These are phyloP conservation scores for Magnusiomyces suaveolens DNA, from an alignment of 1,139 yeast genomes.

Conservation along the genomic window DNA sequence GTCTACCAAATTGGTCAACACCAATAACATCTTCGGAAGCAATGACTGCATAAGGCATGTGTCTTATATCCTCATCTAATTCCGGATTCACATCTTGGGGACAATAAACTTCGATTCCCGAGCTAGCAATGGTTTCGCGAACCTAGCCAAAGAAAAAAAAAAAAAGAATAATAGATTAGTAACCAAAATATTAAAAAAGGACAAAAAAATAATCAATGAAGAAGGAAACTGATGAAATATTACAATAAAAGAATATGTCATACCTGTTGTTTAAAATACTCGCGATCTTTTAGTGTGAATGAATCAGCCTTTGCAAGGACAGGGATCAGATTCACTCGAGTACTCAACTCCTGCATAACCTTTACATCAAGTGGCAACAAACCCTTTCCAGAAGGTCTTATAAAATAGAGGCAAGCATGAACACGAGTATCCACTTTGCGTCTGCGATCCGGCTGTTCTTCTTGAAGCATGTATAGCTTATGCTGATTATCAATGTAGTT, in stretches of 20 bases:
- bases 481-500: constrained; percentile 56
- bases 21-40: constrained; percentile 36
- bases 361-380: constrained; percentile 52
- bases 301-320: constrained; percentile 69
- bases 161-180: not conserved
- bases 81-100: constrained; percentile 37
- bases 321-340: constrained; percentile 65
- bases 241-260: no score
- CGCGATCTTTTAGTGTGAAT: constrained; percentile 37
- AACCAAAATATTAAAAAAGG: not conserved
- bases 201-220: not conserved
- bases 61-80: constrained; percentile 12
- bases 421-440: constrained; percentile 48
- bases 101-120: constrained; percentile 50
- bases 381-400: constrained; percentile 47
- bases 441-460: constrained; percentile 59
- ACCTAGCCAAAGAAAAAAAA: constrained; percentile 25
- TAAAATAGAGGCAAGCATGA: constrained; percentile 68
- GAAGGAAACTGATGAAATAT: no score
- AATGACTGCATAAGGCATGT: constrained; percentile 53
- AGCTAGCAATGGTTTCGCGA: constrained; percentile 36
- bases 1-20: constrained; percentile 30
- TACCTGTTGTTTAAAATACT: constrained; percentile 34
- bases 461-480: constrained; percentile 49
- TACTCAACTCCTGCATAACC: constrained; percentile 57